These are phyloP conservation scores for Pharus latifolius DNA, from an alignment of 176 grass and related monocot species.

Conservation along the genomic window DNA sequence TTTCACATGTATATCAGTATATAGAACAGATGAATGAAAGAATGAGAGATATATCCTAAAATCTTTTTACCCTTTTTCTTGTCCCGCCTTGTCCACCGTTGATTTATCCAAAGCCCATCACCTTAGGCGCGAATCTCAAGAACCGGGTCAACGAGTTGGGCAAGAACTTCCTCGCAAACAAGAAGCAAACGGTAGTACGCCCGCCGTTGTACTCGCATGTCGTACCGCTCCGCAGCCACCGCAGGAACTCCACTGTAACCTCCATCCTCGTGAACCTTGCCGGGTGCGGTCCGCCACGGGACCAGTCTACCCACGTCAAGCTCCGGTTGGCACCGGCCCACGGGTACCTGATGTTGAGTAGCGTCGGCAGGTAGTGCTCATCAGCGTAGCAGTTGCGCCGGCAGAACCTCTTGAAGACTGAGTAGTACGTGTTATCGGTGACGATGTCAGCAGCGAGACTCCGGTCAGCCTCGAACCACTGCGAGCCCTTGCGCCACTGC, in stretches of 20 bases:
- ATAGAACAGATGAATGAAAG: no score
- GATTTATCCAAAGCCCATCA: slow-evolving; percentile 51
- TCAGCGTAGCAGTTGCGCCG: slow-evolving; percentile 50
- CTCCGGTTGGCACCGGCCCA: not conserved
- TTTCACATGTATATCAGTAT: no score
- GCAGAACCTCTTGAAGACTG: slow-evolving; percentile 37
- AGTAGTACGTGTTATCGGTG: slow-evolving; percentile 36
- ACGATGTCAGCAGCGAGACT: slow-evolving; percentile 22
- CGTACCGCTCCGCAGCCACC: slow-evolving; percentile 28
- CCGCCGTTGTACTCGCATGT: slow-evolving; percentile 47
- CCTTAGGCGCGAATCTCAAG: slow-evolving; percentile 53
- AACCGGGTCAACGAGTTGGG: slow-evolving; percentile 59
- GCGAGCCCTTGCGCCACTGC: slow-evolving; percentile 71
- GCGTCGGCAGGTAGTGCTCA: slow-evolving; percentile 65
- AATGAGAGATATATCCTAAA: no score
- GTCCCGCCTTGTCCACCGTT: no score
- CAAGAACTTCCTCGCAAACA: slow-evolving; percentile 65
- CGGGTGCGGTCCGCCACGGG: slow-evolving; percentile 47
- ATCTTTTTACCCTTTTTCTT: no score
- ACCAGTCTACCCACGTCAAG: slow-evolving; percentile 76
- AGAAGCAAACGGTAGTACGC: slow-evolving; percentile 41
- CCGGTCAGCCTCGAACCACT: slow-evolving; percentile 72
- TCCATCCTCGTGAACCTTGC: slow-evolving; percentile 38
- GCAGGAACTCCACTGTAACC: slow-evolving; percentile 49
- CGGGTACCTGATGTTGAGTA: slow-evolving; percentile 17